Evolutionary conservation across 2,329 filamentous ascomycete species (phyloP).

Genomic region (Cladosporium sphaerospermum): DNA sequence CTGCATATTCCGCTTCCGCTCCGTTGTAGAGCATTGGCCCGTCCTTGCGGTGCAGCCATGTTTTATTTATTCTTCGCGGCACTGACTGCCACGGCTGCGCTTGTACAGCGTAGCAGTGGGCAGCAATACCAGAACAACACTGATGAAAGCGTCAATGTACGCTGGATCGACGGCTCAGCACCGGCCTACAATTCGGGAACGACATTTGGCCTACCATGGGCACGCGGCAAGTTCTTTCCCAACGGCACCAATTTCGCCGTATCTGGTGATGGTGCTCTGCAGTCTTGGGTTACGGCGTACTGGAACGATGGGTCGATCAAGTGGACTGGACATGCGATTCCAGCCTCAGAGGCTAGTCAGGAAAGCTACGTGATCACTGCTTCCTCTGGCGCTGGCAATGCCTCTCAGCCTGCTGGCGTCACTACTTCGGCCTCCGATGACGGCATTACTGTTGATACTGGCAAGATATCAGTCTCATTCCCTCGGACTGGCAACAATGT

Average conservation of each 20-base stretch:
- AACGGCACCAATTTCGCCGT: conserved; percentile 30
- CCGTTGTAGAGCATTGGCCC: no score
- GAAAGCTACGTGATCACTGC: conserved; percentile 42
- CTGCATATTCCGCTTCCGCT: no score
- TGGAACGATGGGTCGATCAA: conserved; percentile 58
- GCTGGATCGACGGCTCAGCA: conserved; percentile 10
- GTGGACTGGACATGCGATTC: conserved; percentile 55
- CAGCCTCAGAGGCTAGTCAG: conserved; percentile 35
- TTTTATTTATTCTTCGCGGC: background rate
- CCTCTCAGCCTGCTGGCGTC: conserved; percentile 20
- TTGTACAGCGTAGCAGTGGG: background rate
- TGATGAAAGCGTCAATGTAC: conserved; percentile 1
- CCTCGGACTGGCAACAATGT: conserved; percentile 28
- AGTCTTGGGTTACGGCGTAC: conserved; percentile 54
- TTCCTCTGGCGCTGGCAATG: conserved; percentile 15
- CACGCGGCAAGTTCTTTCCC: conserved; percentile 32
- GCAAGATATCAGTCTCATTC: conserved; percentile 31
- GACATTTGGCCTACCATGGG: conserved; percentile 37
- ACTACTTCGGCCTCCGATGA: conserved; percentile 23
- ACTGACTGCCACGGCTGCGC: background rate
- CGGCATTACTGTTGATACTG: conserved; percentile 26
- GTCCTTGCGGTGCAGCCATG: background rate
- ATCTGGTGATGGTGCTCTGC: conserved; percentile 27
- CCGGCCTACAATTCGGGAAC: conserved; percentile 25
- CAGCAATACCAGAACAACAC: background rate